Evolutionary conservation across 2,329 filamentous ascomycete genomes (phyloP).

Genomic region (Ascocoryne sarcoides): DNA sequence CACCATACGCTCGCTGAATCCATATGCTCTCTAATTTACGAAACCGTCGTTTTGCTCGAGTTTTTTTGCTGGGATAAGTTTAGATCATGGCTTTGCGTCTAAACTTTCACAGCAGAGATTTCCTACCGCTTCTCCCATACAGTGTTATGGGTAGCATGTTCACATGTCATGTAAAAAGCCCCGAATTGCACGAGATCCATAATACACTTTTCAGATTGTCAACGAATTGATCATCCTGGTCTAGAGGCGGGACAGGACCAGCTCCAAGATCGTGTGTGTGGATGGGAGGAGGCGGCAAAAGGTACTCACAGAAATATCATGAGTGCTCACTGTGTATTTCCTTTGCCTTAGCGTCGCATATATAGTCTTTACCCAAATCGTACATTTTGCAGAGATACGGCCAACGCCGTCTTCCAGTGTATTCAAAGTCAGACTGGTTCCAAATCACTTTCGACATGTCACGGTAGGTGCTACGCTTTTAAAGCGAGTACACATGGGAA

Average conservation of each 20-base stretch:
- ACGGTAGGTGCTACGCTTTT: not conserved
- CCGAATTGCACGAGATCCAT: conserved; percentile 3
- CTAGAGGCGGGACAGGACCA: conserved; percentile 4
- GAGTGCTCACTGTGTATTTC: conserved; percentile 22
- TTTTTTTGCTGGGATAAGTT: not conserved
- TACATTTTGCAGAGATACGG: conserved; percentile 7
- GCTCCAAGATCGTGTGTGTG: conserved; percentile 4
- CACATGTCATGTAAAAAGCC: conserved; percentile 2
- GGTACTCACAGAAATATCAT: conserved; percentile 14
- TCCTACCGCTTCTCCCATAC: not conserved
- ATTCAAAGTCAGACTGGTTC: not conserved
- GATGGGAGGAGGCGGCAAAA: conserved; percentile 8
- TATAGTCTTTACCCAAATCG: conserved; percentile 23
- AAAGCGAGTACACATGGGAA: too few species aligned
- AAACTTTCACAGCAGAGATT: not conserved
- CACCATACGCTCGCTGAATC: conserved; percentile 77
- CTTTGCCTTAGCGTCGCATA: conserved; percentile 27
- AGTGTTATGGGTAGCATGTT: conserved; percentile 1
- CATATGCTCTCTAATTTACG: conserved; percentile 52
- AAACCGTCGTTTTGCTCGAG: not conserved
- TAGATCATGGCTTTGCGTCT: not conserved
- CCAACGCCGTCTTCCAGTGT: conserved; percentile 3
- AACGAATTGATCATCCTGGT: conserved; percentile 8
- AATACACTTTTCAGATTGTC: conserved; percentile 15
- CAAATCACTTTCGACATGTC: not conserved